These are phyloP conservation scores for Fusarium brevicatenulatum DNA, from an alignment of 2,329 filamentous ascomycete species.

Conservation along the genomic window DNA sequence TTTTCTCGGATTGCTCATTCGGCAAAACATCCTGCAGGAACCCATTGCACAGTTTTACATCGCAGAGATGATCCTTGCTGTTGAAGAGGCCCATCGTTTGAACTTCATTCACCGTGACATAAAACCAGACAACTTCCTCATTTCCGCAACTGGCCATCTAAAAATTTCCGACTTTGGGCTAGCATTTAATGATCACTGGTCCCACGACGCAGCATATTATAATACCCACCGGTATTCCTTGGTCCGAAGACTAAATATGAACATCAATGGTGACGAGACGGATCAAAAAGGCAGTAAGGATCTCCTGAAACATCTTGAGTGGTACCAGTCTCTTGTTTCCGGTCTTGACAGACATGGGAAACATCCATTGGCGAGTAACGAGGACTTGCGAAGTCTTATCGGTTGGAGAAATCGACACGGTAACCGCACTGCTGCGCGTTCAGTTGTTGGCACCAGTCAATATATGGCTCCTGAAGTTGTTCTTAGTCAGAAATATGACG, in stretches of 20 bases:
- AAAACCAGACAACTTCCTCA: slow-evolving; percentile 97
- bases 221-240: slow-evolving; percentile 83
- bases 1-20: slow-evolving; percentile 86
- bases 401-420: slow-evolving; percentile 76
- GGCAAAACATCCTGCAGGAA: slow-evolving; percentile 85
- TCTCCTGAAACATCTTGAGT: slow-evolving; percentile 48
- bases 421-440: slow-evolving; percentile 79
- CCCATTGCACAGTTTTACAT: slow-evolving; percentile 84
- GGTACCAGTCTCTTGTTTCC: slow-evolving; percentile 46
- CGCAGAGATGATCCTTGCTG: slow-evolving; percentile 94
- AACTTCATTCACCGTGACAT: slow-evolving; percentile 94
- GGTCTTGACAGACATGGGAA: slow-evolving; percentile 49
- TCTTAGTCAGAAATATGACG: slow-evolving; percentile 83
- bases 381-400: slow-evolving; percentile 59
- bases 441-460: slow-evolving; percentile 93
- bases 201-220: slow-evolving; percentile 88
- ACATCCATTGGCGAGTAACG: slow-evolving; percentile 42
- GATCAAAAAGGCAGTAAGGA: slow-evolving; percentile 67
- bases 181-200: slow-evolving; percentile 95
- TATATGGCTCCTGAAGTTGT: slow-evolving; percentile 99
- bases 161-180: slow-evolving; percentile 98
- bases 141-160: slow-evolving; percentile 86
- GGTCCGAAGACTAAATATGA: slow-evolving; percentile 78
- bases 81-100: slow-evolving; percentile 90
- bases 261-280: slow-evolving; percentile 76